phyloP scores from a whole-genome alignment of 495 filamentous ascomycete genomes.

The Neurospora sp. region DNA sequence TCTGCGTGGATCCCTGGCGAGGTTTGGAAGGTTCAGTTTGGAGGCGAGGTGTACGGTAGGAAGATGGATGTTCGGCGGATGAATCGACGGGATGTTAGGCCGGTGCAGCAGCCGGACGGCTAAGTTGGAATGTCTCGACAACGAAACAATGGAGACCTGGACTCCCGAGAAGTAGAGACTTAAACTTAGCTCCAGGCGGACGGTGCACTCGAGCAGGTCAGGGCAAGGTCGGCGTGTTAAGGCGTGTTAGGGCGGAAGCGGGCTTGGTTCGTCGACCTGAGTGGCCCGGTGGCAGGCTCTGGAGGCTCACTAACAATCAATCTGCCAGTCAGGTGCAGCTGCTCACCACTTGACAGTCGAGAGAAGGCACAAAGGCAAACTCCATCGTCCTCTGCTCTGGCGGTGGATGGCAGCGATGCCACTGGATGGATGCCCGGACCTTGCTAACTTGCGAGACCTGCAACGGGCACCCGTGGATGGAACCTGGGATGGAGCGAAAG shows the following conservation, averaged over 20 bases:
- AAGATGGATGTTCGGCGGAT: not conserved
- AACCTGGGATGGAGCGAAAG: conserved; percentile 7
- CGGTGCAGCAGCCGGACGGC: not conserved
- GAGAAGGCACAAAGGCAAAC: not conserved
- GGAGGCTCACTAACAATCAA: not conserved
- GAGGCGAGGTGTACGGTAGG: not conserved
- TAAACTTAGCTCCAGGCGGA: not conserved
- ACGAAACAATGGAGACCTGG: not conserved
- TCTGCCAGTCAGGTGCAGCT: not conserved
- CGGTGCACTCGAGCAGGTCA: not conserved
- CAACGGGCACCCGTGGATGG: not conserved
- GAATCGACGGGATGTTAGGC: not conserved
- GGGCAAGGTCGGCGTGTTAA: not conserved
- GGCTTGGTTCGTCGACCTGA: not conserved
- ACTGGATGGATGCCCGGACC: not conserved
- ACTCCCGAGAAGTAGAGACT: not conserved
- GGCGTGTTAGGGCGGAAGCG: not conserved
- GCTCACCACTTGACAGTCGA: not conserved
- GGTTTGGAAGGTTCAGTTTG: not conserved
- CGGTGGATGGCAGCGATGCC: not conserved
- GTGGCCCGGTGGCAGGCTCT: not conserved
- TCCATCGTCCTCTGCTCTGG: not conserved
- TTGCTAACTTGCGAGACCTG: not conserved
- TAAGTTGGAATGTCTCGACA: not conserved
- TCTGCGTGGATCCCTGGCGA: not conserved